phyloP scores from a whole-genome alignment of 2,329 filamentous ascomycete genomes.

The Mycosphaerella sp. region DNA sequence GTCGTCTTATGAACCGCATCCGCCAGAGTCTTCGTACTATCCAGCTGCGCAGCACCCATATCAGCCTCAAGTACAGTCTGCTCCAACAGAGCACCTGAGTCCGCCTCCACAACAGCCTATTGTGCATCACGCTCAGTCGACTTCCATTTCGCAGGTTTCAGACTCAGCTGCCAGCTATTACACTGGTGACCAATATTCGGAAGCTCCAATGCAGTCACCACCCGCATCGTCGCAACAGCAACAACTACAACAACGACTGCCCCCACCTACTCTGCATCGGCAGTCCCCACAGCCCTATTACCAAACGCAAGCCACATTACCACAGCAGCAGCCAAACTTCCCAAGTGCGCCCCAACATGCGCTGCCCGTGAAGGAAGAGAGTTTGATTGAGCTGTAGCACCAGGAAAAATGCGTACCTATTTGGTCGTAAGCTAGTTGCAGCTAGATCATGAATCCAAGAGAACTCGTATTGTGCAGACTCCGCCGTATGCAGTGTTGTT shows the following conservation, averaged over 20 bases:
- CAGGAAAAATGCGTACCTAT: background rate
- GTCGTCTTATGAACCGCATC: conserved; percentile 22
- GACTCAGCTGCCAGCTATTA: conserved; percentile 27
- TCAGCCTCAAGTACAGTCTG: conserved; percentile 27
- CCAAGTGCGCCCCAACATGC: conserved; percentile 33
- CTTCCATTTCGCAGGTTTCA: conserved; percentile 32
- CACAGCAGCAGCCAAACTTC: conserved; percentile 29
- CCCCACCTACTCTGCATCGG: conserved; percentile 13
- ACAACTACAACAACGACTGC: background rate
- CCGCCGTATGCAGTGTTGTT: too few species aligned
- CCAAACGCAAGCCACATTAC: conserved; percentile 10
- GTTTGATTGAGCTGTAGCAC: conserved; percentile 28
- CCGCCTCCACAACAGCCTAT: conserved; percentile 11
- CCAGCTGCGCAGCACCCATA: conserved; percentile 29
- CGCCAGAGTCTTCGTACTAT: conserved; percentile 31
- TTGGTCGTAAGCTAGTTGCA: too few species aligned
- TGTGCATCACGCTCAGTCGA: conserved; percentile 29
- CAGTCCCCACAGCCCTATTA: conserved; percentile 23
- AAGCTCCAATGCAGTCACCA: conserved; percentile 13
- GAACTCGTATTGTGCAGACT: too few species aligned
- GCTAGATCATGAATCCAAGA: too few species aligned
- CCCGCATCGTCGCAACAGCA: conserved; percentile 16
- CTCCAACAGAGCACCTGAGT: conserved; percentile 25
- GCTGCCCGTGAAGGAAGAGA: conserved; percentile 32
- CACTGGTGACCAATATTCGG: conserved; percentile 12